These are phyloP conservation scores for Serendipita sp. DNA, from an alignment of 1,284 basidiomycete genomes.

Conservation along the genomic window DNA sequence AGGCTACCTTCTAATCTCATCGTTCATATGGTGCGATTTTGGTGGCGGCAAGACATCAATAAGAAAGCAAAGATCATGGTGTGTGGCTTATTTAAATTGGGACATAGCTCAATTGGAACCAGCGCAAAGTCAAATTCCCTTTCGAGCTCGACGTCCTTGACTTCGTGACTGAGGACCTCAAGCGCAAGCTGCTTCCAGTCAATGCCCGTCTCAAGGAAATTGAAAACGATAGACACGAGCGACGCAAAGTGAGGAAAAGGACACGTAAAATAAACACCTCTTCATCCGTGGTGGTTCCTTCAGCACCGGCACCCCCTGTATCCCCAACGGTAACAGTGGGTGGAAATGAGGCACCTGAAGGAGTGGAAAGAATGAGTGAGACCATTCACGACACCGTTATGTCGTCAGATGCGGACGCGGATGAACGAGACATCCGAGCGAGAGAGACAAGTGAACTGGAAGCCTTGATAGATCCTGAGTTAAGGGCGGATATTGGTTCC, in stretches of 20 bases:
- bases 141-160: conserved; percentile 78
- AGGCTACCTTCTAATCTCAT: conserved; percentile 76
- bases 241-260: conserved; percentile 68
- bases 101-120: not conserved
- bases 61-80: conserved; percentile 87
- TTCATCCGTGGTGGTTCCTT: conserved; percentile 15
- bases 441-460: conserved; percentile 53
- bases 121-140: conserved; percentile 91
- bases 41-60: conserved; percentile 81
- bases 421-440: conserved; percentile 43
- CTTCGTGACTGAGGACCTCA: conserved; percentile 68
- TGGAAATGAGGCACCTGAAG: conserved; percentile 18
- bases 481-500: conserved; percentile 56
- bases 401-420: conserved; percentile 28
- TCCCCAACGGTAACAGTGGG: conserved; percentile 15
- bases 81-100: not conserved
- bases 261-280: conserved; percentile 35
- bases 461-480: conserved; percentile 43
- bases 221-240: conserved; percentile 72
- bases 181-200: conserved; percentile 54
- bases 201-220: conserved; percentile 62
- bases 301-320: not conserved
- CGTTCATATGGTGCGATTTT: conserved; percentile 90
- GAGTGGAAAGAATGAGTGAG: conserved; percentile 13
- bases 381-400: not conserved